These are phyloP conservation scores for Neurospora sp. DNA, from an alignment of 2,329 filamentous ascomycete genomes.

Conservation along the genomic window DNA sequence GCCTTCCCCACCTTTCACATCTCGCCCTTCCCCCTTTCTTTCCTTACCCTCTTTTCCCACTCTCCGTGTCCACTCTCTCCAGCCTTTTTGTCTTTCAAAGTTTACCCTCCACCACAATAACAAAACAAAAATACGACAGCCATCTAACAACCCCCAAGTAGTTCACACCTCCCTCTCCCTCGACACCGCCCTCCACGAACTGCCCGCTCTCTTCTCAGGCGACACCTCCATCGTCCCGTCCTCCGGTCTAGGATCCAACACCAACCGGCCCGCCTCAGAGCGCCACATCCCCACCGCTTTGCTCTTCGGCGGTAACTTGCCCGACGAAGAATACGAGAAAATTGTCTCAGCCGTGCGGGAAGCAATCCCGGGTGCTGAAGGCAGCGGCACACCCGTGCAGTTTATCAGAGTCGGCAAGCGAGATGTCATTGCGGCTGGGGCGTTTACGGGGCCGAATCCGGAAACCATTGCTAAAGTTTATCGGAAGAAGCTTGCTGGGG, in stretches of 20 bases:
- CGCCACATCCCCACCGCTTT: conserved; percentile 11
- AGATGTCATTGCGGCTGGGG: conserved; percentile 20
- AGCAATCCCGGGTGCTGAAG: background rate
- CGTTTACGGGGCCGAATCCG: conserved; percentile 18
- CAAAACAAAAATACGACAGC: too few species aligned
- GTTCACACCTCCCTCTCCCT: conserved; percentile 12
- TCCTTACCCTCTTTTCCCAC: too few species aligned
- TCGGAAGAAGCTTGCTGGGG: conserved; percentile 18
- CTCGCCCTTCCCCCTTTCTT: too few species aligned
- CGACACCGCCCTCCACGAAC: conserved; percentile 9
- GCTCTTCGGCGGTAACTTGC: conserved; percentile 15
- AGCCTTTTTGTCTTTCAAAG: too few species aligned
- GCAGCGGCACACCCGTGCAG: conserved; percentile 4
- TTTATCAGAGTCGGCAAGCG: conserved; percentile 18
- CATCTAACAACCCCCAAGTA: conserved; percentile 3
- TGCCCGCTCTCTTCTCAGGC: conserved; percentile 14
- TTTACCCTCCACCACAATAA: too few species aligned
- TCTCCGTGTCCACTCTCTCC: too few species aligned
- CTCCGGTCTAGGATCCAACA: conserved; percentile 13
- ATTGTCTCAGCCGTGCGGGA: conserved; percentile 10
- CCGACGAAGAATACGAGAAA: conserved; percentile 13
- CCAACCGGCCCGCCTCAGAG: background rate
- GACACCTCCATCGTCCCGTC: conserved; percentile 6
- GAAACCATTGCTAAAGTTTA: conserved; percentile 20
- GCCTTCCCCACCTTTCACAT: too few species aligned